These are phyloP conservation scores for Coemansia furcata DNA, from an alignment of 192 early-diverging fungal species.

Conservation along the genomic window DNA sequence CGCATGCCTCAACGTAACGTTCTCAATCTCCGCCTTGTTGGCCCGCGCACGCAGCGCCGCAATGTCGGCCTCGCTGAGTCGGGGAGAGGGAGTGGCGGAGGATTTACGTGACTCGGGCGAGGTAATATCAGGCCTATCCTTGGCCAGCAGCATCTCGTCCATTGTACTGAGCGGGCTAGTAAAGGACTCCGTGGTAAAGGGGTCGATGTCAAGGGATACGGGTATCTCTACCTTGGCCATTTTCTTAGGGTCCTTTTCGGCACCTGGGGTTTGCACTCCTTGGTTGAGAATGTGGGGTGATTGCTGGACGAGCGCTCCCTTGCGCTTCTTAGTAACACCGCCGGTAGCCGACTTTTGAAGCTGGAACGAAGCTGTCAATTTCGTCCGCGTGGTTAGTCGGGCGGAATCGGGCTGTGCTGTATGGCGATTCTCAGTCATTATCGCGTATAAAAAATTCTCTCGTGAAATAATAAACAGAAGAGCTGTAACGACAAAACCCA, in stretches of 20 bases:
- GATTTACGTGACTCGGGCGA: conserved; percentile 5
- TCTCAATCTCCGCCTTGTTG: conserved; percentile 35
- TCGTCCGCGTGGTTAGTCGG: conserved; percentile 20
- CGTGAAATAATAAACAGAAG: neutral
- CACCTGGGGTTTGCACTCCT: neutral
- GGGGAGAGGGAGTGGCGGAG: neutral
- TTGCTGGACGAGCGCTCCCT: conserved; percentile 29
- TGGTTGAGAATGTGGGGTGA: conserved; percentile 33
- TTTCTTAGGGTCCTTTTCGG: conserved; percentile 40
- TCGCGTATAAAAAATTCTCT: neutral
- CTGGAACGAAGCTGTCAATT: conserved; percentile 28
- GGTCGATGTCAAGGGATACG: conserved; percentile 42
- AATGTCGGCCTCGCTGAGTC: neutral
- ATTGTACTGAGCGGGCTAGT: conserved; percentile 30
- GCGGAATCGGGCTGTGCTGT: conserved; percentile 15
- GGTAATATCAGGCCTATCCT: conserved; percentile 3
- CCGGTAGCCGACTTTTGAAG: conserved; percentile 29
- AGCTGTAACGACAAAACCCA: neutral
- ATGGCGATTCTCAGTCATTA: conserved; percentile 38
- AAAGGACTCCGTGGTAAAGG: conserved; percentile 24
- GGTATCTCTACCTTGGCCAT: conserved; percentile 41
- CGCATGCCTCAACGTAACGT: conserved; percentile 41
- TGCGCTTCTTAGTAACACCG: conserved; percentile 23
- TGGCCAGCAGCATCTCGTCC: conserved; percentile 39
- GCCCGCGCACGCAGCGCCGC: conserved; percentile 6